These are phyloP conservation scores for Lumnitzera racemosa DNA, from an alignment of 345 rosid genomes.

Conservation along the genomic window DNA sequence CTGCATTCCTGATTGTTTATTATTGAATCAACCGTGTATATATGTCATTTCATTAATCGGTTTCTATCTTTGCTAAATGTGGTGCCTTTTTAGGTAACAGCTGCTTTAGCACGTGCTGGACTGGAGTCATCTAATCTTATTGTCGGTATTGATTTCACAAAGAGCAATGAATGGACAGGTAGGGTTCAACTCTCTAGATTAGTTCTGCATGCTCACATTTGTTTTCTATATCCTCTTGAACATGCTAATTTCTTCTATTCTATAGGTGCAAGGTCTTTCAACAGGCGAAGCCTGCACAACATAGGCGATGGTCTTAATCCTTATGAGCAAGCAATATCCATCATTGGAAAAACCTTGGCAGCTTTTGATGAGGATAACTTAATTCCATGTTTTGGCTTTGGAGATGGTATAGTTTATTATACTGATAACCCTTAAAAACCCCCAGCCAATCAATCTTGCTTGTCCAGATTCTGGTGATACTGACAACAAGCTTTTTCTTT, in stretches of 20 bases:
- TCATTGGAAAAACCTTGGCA: conserved; percentile 48
- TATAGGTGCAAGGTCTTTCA: conserved; percentile 37
- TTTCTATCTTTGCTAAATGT: neutral
- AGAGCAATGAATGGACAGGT: conserved; percentile 57
- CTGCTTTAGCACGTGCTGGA: conserved; percentile 35
- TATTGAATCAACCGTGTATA: too few species aligned
- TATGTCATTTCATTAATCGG: too few species aligned
- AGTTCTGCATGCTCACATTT: neutral
- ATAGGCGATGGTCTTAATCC: conserved; percentile 38
- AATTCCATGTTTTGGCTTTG: conserved; percentile 53
- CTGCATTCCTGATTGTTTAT: too few species aligned
- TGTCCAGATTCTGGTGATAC: neutral
- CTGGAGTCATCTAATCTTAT: conserved; percentile 49
- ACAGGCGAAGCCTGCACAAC: conserved; percentile 44
- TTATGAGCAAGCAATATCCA: conserved; percentile 51
- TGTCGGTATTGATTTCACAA: conserved; percentile 46
- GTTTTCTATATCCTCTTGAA: neutral
- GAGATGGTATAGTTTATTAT: conserved; percentile 32
- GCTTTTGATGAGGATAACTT: conserved; percentile 51
- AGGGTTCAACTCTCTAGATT: neutral
- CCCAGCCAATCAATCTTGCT: neutral
- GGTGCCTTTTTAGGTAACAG: conserved; percentile 26
- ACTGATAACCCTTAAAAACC: neutral
- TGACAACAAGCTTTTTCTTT: neutral
- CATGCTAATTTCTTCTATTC: too few species aligned